These are phyloP conservation scores for Aureobasidium sp. DNA, from an alignment of 2,329 filamentous ascomycete species.

Conservation along the genomic window DNA sequence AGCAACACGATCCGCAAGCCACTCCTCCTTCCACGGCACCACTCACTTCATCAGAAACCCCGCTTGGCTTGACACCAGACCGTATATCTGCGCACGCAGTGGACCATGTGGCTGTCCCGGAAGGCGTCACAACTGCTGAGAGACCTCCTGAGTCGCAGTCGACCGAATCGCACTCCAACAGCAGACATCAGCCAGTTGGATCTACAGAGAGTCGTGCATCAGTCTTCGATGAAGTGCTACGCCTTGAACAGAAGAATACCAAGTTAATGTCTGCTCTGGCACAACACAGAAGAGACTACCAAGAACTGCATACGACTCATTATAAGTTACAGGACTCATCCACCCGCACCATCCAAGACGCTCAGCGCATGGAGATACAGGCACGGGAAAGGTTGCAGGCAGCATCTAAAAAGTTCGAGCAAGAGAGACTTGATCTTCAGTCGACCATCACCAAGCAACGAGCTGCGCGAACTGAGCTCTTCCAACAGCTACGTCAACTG, in stretches of 20 bases:
- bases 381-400: not conserved
- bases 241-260: not conserved
- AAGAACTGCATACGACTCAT: not conserved
- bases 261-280: not conserved
- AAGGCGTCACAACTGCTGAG: not conserved
- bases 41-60: not conserved
- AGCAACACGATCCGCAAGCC: not conserved
- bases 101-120: not conserved
- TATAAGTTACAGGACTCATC: not conserved
- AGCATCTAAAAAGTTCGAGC: not conserved
- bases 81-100: not conserved
- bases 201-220: not conserved
- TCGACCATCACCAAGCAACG: not conserved
- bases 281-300: not conserved
- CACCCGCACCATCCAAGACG: not conserved
- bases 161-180: not conserved
- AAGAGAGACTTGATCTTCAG: not conserved
- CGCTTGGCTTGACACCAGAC: not conserved
- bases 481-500: not conserved
- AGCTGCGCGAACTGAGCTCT: not conserved
- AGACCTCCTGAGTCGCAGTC: not conserved
- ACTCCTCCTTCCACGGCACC: not conserved
- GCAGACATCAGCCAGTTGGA: not conserved
- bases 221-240: not conserved
- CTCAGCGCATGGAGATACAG: not conserved